Conservation (phyloP, 2,329 filamentous ascomycete genomes). For the Microthyrium microscopicum region DNA sequence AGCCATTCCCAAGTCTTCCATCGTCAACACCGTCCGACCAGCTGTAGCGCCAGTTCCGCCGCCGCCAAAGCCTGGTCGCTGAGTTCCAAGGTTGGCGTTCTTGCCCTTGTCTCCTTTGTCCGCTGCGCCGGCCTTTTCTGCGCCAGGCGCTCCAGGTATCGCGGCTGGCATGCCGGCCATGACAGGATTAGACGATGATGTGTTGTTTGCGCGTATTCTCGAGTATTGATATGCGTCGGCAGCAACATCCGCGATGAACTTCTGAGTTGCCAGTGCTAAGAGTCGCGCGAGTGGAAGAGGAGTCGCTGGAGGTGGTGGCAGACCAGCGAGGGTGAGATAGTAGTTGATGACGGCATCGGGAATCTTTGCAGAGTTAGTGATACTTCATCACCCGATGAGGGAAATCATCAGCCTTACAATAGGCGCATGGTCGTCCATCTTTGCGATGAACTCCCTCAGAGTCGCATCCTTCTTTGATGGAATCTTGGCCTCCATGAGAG, state of each 20-base stretch:
- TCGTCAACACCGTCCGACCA: constrained; percentile 86
- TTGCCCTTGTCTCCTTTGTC: constrained; percentile 33
- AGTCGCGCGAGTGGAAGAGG: constrained; percentile 82
- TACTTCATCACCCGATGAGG: constrained; percentile 1
- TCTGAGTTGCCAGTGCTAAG: constrained; percentile 92
- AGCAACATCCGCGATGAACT: constrained; percentile 95
- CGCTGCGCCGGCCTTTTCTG: constrained; percentile 33
- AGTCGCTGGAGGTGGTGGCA: constrained; percentile 81
- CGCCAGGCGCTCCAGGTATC: constrained; percentile 49
- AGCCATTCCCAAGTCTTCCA: constrained; percentile 98
- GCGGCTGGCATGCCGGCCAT: constrained; percentile 64
- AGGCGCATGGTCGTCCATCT: constrained; percentile 97
- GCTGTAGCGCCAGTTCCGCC: constrained; percentile 78
- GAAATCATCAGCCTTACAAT: constrained; percentile 42
- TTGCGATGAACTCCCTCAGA: constrained; percentile 77
- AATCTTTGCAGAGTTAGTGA: constrained; percentile 41
- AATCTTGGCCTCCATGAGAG: constrained; percentile 47
- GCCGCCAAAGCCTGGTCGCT: constrained; percentile 47
- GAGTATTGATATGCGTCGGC: constrained; percentile 97
- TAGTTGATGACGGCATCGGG: constrained; percentile 95
- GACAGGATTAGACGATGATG: constrained; percentile 80
- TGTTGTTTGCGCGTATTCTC: constrained; percentile 85
- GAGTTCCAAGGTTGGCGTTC: constrained; percentile 27
- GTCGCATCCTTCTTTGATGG: constrained; percentile 82
- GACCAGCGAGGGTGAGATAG: constrained; percentile 90